phyloP scores from a whole-genome alignment of 441 rosid genomes.

The Adansonia rubrostipa region DNA sequence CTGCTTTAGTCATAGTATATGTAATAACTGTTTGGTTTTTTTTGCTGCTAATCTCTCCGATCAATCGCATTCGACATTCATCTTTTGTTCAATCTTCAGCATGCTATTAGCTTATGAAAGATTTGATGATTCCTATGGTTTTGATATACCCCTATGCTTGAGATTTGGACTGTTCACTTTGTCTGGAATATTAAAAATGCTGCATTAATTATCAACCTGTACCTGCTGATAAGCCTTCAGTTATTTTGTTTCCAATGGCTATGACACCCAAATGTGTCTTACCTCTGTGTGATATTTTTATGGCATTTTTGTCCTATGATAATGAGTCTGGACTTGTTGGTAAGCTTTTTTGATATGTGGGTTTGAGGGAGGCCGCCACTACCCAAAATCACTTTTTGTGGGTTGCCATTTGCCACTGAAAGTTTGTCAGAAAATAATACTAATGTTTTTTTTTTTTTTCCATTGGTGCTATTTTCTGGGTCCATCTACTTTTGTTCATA shows the following conservation, averaged over 20 bases:
- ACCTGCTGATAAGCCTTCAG: constrained; percentile 20
- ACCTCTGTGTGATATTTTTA: background rate
- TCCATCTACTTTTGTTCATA: constrained; percentile 2
- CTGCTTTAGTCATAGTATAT: constrained; percentile 21
- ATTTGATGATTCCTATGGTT: constrained; percentile 2
- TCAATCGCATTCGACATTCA: background rate
- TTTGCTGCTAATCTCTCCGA: constrained; percentile 4
- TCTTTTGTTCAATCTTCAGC: background rate
- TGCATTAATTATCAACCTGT: constrained; percentile 20
- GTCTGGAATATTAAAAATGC: constrained; percentile 15
- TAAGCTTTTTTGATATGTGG: background rate
- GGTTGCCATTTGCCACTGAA: constrained; percentile 13
- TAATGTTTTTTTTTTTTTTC: background rate
- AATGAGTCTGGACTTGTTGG: constrained; percentile 5
- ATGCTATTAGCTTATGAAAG: background rate
- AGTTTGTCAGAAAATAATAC: background rate
- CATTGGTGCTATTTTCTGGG: background rate
- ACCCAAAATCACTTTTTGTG: background rate
- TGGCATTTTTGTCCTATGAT: background rate
- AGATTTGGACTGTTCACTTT: constrained; percentile 10
- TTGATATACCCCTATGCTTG: background rate
- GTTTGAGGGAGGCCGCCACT: no score
- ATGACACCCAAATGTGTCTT: no score
- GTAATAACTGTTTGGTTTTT: background rate
- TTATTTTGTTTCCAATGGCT: constrained; percentile 23